phyloP scores from a whole-genome alignment of 2,329 filamentous ascomycete genomes.

The Penicillium sp. region DNA sequence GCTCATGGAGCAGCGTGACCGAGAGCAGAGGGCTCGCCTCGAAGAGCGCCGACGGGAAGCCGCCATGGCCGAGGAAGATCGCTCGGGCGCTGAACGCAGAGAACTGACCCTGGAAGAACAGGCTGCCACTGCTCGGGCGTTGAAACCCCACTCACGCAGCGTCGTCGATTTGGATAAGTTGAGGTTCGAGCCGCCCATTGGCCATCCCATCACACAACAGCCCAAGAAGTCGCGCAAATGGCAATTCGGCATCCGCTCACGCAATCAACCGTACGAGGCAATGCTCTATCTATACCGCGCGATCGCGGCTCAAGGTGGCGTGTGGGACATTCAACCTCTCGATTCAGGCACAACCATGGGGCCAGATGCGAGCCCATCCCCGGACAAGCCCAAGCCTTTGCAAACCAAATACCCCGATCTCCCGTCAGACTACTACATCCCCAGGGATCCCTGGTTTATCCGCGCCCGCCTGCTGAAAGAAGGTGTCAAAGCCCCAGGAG shows the following conservation, averaged over 20 bases:
- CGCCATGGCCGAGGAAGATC: slow-evolving; percentile 22
- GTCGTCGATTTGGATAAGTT: slow-evolving; percentile 66
- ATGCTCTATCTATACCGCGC: slow-evolving; percentile 95
- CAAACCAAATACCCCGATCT: slow-evolving; percentile 49
- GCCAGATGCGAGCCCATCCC: slow-evolving; percentile 31
- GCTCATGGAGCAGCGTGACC: slow-evolving; percentile 68
- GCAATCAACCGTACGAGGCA: slow-evolving; percentile 92
- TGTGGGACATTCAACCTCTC: slow-evolving; percentile 68
- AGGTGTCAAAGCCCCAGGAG: slow-evolving; percentile 63
- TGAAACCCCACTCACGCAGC: slow-evolving; percentile 82
- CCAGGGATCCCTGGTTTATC: slow-evolving; percentile 93
- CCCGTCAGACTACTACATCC: slow-evolving; percentile 72
- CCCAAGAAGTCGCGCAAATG: slow-evolving; percentile 76
- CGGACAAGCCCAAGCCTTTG: slow-evolving; percentile 40
- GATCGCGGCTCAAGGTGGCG: slow-evolving; percentile 80
- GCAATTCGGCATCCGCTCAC: slow-evolving; percentile 96
- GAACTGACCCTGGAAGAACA: slow-evolving; percentile 65
- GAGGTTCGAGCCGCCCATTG: slow-evolving; percentile 59
- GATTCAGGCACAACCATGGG: slow-evolving; percentile 42
- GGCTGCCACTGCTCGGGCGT: slow-evolving; percentile 73
- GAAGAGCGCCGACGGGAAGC: slow-evolving; percentile 46
- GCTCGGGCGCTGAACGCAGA: slow-evolving; percentile 19
- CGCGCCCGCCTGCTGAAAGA: slow-evolving; percentile 84
- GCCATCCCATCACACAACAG: slow-evolving; percentile 44
- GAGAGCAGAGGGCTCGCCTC: slow-evolving; percentile 31